phyloP scores from a whole-genome alignment of 106 monocot genomes.

The Narthecium ossifragum region DNA sequence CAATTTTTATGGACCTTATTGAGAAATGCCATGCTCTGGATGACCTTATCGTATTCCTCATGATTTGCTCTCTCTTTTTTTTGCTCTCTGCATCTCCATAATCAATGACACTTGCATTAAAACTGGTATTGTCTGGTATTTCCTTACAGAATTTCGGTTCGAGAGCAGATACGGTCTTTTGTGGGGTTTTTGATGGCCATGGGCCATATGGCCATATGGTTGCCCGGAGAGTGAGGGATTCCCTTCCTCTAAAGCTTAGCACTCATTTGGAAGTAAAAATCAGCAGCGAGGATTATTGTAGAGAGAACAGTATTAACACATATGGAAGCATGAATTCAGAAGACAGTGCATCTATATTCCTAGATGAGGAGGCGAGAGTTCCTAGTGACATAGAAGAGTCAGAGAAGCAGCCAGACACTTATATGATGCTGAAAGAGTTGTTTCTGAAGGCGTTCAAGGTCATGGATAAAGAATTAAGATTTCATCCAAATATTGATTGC shows the following conservation, averaged over 20 bases:
- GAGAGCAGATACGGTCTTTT: constrained; percentile 28
- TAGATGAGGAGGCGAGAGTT: constrained; percentile 12
- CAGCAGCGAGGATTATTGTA: constrained; percentile 4
- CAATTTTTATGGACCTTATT: too few species aligned
- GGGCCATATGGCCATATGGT: constrained; percentile 43
- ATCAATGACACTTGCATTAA: too few species aligned
- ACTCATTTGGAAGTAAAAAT: constrained; percentile 22
- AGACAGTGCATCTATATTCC: constrained; percentile 9
- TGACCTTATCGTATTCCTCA: too few species aligned
- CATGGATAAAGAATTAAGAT: constrained; percentile 37
- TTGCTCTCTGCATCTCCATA: too few species aligned
- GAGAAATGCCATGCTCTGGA: too few species aligned
- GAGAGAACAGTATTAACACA: constrained; percentile 7
- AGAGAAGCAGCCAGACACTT: constrained; percentile 19
- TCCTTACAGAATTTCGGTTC: constrained; percentile 35
- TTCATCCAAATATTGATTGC: constrained; percentile 32
- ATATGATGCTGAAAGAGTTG: constrained; percentile 17
- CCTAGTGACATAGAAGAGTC: constrained; percentile 7
- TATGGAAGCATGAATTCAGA: constrained; percentile 15
- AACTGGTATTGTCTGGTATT: too few species aligned
- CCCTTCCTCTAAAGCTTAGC: constrained; percentile 29
- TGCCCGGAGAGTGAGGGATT: constrained; percentile 36
- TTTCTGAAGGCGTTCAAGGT: constrained; percentile 34
- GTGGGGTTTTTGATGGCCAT: constrained; percentile 50
- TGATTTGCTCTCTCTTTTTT: too few species aligned